phyloP scores from a whole-genome alignment of 2,329 filamentous ascomycete species.

The Fusarium falciforme region DNA sequence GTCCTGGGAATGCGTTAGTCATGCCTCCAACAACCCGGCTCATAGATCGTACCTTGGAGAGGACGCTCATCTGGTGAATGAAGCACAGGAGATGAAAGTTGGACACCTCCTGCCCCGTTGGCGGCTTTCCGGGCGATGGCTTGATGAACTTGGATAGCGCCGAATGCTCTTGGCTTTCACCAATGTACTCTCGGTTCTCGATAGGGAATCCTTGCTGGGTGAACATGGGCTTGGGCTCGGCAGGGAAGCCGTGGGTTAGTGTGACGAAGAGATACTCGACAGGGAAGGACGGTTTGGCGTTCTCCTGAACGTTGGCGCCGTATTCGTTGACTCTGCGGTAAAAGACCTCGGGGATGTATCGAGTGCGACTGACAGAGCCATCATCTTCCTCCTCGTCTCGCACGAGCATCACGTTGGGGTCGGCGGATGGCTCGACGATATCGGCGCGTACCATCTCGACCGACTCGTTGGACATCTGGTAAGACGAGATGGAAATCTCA shows the following conservation, averaged over 20 bases:
- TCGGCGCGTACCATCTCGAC: conserved; percentile 98
- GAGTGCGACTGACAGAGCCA: conserved; percentile 72
- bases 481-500: conserved; percentile 88
- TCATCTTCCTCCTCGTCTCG: conserved; percentile 91
- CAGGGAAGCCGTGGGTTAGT: conserved; percentile 95
- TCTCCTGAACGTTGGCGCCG: conserved; percentile 94
- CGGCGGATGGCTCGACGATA: conserved; percentile 93
- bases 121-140: conserved; percentile 67
- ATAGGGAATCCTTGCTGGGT: conserved; percentile 81
- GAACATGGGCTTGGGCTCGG: conserved; percentile 81
- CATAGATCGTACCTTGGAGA: conserved; percentile 77
- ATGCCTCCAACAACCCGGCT: not conserved
- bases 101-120: conserved; percentile 76
- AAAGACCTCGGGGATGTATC: conserved; percentile 98
- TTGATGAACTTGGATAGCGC: conserved; percentile 76
- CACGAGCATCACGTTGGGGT: conserved; percentile 93
- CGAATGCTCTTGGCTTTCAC: conserved; percentile 84
- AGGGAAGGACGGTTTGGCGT: conserved; percentile 94
- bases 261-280: conserved; percentile 97
- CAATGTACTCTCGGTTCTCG: conserved; percentile 89
- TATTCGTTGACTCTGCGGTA: conserved; percentile 97
- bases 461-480: conserved; percentile 94
- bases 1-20: conserved; percentile 67
- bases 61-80: conserved; percentile 80
- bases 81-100: conserved; percentile 97